Percentiles rank a stretch among this genome's conserved stretches.
These are phyloP conservation scores for Trichosporon sp. DNA, from an alignment of 1,284 basidiomycete genomes.

Conservation along the genomic window DNA sequence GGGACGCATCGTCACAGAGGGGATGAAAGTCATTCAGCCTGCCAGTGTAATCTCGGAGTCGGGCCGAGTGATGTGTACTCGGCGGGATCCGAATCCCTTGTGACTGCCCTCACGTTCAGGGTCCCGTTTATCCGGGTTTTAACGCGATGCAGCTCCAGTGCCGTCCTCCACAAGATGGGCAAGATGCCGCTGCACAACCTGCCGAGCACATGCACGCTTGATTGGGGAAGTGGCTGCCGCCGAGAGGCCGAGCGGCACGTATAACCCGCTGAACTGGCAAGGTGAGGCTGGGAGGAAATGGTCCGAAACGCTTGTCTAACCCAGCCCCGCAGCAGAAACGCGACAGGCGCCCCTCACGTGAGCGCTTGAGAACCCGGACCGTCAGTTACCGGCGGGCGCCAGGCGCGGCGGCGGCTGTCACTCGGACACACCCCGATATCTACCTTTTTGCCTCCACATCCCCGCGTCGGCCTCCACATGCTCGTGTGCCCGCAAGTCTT, in stretches of 20 bases:
- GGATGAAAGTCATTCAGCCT: not conserved
- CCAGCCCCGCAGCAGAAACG: not conserved
- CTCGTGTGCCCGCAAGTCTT: not conserved
- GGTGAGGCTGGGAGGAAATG: not conserved
- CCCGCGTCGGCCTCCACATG: conserved; percentile 9
- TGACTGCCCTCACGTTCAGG: conserved; percentile 6
- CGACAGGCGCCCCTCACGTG: not conserved
- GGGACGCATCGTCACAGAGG: not conserved
- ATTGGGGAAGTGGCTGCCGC: not conserved
- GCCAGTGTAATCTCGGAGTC: conserved; percentile 10
- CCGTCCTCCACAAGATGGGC: not conserved
- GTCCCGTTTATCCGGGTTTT: not conserved
- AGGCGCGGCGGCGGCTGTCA: not conserved
- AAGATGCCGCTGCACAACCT: not conserved
- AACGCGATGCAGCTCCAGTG: not conserved
- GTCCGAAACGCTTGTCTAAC: not conserved
- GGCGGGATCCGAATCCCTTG: conserved; percentile 17
- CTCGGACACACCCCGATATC: conserved; percentile 1
- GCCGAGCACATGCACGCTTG: not conserved
- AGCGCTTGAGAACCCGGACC: not conserved
- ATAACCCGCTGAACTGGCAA: not conserved
- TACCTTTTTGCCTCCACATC: not conserved
- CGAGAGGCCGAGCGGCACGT: not conserved
- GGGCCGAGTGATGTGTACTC: conserved; percentile 3
- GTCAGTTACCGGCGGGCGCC: not conserved